A percentile compares a stretch with the other conserved stretches of the same genome.
Conservation (phyloP, 164 flowering plant species). For the Tetracentron sinense region DNA sequence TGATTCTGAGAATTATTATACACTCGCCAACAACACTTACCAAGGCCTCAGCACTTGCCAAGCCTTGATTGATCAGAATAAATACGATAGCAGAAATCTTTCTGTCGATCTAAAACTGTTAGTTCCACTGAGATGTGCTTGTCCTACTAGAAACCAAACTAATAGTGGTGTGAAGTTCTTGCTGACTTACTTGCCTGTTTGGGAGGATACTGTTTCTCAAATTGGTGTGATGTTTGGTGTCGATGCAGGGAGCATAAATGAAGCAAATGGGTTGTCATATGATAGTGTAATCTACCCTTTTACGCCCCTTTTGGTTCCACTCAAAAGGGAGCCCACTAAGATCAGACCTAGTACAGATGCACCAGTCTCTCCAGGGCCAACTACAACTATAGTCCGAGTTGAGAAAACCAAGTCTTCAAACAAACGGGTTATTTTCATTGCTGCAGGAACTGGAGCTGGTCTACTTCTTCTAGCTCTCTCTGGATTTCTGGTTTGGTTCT, state of each 20-base stretch:
- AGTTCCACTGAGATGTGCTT: slow-evolving; percentile 70
- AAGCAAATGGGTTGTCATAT: slow-evolving; percentile 40
- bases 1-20: slow-evolving; percentile 36
- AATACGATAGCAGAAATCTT: slow-evolving; percentile 19
- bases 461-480: slow-evolving; percentile 20
- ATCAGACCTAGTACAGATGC: neutral
- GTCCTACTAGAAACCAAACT: slow-evolving; percentile 48
- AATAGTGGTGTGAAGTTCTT: slow-evolving; percentile 39
- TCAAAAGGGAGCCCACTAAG: slow-evolving; percentile 28
- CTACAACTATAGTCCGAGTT: slow-evolving; percentile 16
- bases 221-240: slow-evolving; percentile 39
- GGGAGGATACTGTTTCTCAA: slow-evolving; percentile 25
- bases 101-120: slow-evolving; percentile 16
- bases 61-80: slow-evolving; percentile 45
- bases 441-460: slow-evolving; percentile 51
- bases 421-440: slow-evolving; percentile 51
- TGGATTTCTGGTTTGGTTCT: slow-evolving; percentile 26
- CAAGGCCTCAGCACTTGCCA: slow-evolving; percentile 74
- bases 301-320: slow-evolving; percentile 53
- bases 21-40: slow-evolving; percentile 54
- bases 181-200: slow-evolving; percentile 35
- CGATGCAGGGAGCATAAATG: slow-evolving; percentile 24
- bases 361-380: slow-evolving; percentile 19
- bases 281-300: slow-evolving; percentile 30
- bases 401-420: slow-evolving; percentile 18